Base-by-base conservation (phyloP, 371 early-diverging fungal genomes). In the Lichtheimia hyalospora region DNA sequence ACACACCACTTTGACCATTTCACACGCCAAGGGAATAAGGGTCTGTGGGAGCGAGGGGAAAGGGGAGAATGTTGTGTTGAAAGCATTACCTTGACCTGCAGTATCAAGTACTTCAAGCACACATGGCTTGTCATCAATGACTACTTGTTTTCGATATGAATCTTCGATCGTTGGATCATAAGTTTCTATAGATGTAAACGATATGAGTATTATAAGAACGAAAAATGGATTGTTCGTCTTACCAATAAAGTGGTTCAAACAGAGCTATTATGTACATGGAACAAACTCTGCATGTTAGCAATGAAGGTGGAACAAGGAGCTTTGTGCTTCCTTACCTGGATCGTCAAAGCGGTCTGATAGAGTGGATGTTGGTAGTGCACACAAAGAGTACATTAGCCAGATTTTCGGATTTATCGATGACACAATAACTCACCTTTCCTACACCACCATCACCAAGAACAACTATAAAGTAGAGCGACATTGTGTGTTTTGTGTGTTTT, bases 101-200 rank as follows among this genome's bases (percentile, higher is more conserved):
- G 94, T 93, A 74, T 95, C 95, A 24, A 93, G 80, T n/a, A 95
- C 90, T 71, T 95, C 94, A n/a, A 95, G 76, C n/a, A 92, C 86
- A 77, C 92, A 93, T 3, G 91, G 86, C 67, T 88, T 84, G 58
- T 90, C 92, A 70, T 95, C 94, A 63, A 93, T 90, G 20, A 91
- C 90, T 1, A 91, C 90, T 73, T 94, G 95, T 70, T 91, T 92
- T 50, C 91, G 84, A 69, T 96, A 96, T 96, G 94, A 95, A 71
- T 95, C 97, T 80, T 97, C 97, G 64, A 96, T 97, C 25, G 97
- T 97, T 34, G 97, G 97, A 84, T 96, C 96, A 70, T 96, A 97
- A 56, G 92, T 93, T 89, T 93, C 73, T 15, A n/a, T 50, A 46
- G 18, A 46, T 18, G 10, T 8, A 34, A 8, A 10, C 10, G 10